phyloP scores from a whole-genome alignment of 805 yeast species.

The Sugiyamaella valdiviana region DNA sequence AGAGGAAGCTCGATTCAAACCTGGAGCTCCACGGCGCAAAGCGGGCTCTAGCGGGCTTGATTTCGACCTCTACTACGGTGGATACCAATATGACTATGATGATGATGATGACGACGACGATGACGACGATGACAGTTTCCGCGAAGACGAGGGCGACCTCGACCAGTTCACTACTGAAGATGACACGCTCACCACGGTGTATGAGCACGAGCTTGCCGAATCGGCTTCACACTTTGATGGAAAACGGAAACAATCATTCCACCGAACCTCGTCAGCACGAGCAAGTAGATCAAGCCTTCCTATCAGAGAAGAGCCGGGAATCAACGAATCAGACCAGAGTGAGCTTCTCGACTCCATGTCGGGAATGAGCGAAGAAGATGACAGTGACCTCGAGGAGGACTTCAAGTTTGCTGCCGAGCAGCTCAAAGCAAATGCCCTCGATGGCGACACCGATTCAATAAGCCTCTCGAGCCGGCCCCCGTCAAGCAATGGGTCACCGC shows the following conservation, averaged over 20 bases:
- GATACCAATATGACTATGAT: slow-evolving; percentile 9
- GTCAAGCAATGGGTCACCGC: slow-evolving; percentile 14
- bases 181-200: slow-evolving; percentile 15
- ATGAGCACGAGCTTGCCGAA: slow-evolving; percentile 11
- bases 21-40: neutral
- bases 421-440: slow-evolving; percentile 24
- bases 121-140: slow-evolving; percentile 20
- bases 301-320: neutral
- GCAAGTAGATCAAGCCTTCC: neutral
- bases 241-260: slow-evolving; percentile 15
- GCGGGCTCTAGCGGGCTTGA: slow-evolving; percentile 1
- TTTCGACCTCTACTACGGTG: slow-evolving; percentile 1
- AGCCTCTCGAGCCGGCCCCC: slow-evolving; percentile 11
- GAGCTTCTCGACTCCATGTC: slow-evolving; percentile 18
- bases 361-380: slow-evolving; percentile 37
- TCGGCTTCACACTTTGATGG: slow-evolving; percentile 12
- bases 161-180: slow-evolving; percentile 26
- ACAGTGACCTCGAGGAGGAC: slow-evolving; percentile 38
- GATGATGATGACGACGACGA: slow-evolving; percentile 17
- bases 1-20: slow-evolving; percentile 2
- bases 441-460: slow-evolving; percentile 5
- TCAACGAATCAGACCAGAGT: slow-evolving; percentile 3
- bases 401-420: slow-evolving; percentile 32
- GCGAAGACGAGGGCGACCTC: slow-evolving; percentile 23
- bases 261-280: neutral